phyloP scores from a whole-genome alignment of 768 basidiomycete genomes.

The Gautieria morchelliformis region DNA sequence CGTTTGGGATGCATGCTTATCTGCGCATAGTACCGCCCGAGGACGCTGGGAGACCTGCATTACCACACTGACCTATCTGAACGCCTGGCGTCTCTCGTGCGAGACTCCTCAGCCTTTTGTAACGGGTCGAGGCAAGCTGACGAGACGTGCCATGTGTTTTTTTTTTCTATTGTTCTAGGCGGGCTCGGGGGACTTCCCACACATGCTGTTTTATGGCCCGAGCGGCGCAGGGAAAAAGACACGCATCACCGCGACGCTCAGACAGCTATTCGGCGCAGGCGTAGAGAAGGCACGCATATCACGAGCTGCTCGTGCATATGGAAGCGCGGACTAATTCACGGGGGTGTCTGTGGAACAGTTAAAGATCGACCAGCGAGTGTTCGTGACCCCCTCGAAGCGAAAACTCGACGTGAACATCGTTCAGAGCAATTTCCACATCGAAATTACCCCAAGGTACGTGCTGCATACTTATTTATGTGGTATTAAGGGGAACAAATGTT shows the following conservation, averaged over 20 bases:
- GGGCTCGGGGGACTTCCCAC: constrained; percentile 88
- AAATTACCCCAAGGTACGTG: constrained; percentile 88
- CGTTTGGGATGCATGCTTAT: neutral
- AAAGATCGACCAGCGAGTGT: constrained; percentile 95
- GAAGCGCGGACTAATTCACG: neutral
- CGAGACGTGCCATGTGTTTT: neutral
- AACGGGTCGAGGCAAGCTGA: constrained; percentile 11
- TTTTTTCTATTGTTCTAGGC: constrained; percentile 36
- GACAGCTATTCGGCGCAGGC: constrained; percentile 83
- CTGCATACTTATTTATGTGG: neutral
- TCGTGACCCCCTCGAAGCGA: constrained; percentile 86
- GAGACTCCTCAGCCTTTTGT: constrained; percentile 6
- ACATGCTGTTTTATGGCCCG: constrained; percentile 95
- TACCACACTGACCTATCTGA: constrained; percentile 79
- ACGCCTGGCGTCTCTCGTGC: constrained; percentile 69
- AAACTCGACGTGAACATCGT: constrained; percentile 96
- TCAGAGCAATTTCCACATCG: constrained; percentile 95
- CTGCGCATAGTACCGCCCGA: constrained; percentile 64
- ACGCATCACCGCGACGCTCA: constrained; percentile 79
- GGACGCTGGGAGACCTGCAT: constrained; percentile 73
- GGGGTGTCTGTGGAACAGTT: constrained; percentile 40
- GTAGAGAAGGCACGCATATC: constrained; percentile 69
- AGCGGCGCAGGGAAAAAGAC: constrained; percentile 99
- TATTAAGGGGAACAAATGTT: neutral
- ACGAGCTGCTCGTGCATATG: neutral